phyloP scores from a whole-genome alignment of 2,329 filamentous ascomycete genomes.

The Xylariaceae sp. region DNA sequence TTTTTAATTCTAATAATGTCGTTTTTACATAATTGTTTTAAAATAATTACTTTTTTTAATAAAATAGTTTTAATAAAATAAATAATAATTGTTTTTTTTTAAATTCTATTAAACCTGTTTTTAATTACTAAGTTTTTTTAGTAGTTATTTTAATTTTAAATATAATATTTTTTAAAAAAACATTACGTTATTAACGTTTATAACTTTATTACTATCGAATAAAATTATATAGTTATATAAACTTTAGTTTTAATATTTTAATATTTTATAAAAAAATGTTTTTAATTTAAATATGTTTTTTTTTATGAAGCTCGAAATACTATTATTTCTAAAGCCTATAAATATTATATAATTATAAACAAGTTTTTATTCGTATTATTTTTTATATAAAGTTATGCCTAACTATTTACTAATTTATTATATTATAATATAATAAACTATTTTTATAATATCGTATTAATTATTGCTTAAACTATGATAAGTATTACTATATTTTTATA shows the following conservation, averaged over 20 bases:
- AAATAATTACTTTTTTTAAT: slow-evolving; percentile 5
- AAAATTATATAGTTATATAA: slow-evolving; percentile 9
- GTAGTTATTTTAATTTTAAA: too few species aligned
- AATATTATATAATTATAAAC: neutral
- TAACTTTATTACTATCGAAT: slow-evolving; percentile 2
- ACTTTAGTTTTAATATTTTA: slow-evolving; percentile 5
- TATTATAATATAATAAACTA: slow-evolving; percentile 1
- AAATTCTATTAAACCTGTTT: too few species aligned
- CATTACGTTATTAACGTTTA: slow-evolving; percentile 5
- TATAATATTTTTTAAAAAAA: slow-evolving; percentile 2
- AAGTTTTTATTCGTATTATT: neutral
- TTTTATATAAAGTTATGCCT: neutral
- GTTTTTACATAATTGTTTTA: slow-evolving; percentile 2
- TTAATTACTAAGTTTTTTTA: too few species aligned
- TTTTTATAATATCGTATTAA: neutral
- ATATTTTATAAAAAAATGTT: slow-evolving; percentile 1
- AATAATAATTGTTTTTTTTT: neutral
- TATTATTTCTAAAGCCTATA: neutral
- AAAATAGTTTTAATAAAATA: too few species aligned
- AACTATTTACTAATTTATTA: neutral
- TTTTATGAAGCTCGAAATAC: neutral
- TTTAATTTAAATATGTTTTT: slow-evolving; percentile 2
- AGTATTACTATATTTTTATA: neutral
- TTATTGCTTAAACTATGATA: neutral
- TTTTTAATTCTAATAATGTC: neutral